Evolutionary conservation across 805 yeast species (phyloP).

Genomic region (Gaillardinia entomophila): DNA sequence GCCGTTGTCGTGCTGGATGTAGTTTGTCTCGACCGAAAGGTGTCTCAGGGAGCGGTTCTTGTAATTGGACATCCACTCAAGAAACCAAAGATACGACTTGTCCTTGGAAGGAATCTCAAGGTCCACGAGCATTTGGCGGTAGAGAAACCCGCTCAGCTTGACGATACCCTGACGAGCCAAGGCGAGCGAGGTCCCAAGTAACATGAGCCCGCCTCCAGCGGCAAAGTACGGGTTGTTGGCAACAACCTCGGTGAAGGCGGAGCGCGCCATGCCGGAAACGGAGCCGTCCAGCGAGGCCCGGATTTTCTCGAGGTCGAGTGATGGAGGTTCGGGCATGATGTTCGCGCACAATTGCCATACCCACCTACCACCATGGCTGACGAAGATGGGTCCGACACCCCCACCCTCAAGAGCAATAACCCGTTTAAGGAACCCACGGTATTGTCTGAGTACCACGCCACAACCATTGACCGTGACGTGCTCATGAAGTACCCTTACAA

Average conservation of each 20-base stretch:
- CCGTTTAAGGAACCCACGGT: background rate
- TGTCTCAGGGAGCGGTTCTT: conserved; percentile 76
- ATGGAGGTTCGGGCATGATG: conserved; percentile 5
- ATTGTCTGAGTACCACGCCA: conserved; percentile 8
- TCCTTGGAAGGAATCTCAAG: conserved; percentile 91
- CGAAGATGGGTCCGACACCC: too few relatives aligned
- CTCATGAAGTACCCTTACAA: conserved; percentile 38
- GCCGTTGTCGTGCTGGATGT: conserved; percentile 87
- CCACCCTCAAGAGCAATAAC: background rate
- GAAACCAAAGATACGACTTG: conserved; percentile 89
- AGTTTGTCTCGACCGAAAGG: conserved; percentile 83
- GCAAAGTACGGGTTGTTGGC: conserved; percentile 90
- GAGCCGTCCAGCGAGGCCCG: conserved; percentile 33
- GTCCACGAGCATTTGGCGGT: conserved; percentile 83
- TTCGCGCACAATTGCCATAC: too few relatives aligned
- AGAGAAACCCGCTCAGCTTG: conserved; percentile 59
- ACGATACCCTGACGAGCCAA: conserved; percentile 64
- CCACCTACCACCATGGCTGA: too few relatives aligned
- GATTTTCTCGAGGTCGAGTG: conserved; percentile 32
- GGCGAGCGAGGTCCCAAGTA: conserved; percentile 86
- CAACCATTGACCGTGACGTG: conserved; percentile 6
- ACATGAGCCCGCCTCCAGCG: conserved; percentile 97
- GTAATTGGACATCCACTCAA: conserved; percentile 91
- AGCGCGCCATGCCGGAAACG: conserved; percentile 23
- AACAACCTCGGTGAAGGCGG: conserved; percentile 48